Evolutionary conservation across 2,329 filamentous ascomycete species (phyloP).

Genomic region (Xylaria sp.): DNA sequence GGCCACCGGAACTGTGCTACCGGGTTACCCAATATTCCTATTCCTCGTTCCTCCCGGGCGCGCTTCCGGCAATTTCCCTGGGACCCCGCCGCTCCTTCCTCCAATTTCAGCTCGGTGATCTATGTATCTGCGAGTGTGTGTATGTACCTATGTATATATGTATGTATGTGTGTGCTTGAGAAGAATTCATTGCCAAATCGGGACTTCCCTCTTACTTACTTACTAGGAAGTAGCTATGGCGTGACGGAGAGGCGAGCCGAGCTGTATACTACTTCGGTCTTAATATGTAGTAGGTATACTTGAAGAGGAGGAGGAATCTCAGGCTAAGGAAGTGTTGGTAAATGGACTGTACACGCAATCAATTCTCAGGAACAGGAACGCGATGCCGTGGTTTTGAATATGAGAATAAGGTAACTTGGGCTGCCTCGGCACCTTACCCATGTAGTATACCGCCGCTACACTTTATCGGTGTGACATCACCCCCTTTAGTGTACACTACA

Average conservation of each 20-base stretch:
- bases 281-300: neutral
- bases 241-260: slow-evolving; percentile 16
- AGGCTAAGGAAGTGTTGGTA: neutral
- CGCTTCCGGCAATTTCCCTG: too few species aligned
- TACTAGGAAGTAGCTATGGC: neutral
- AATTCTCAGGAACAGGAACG: neutral
- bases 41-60: too few species aligned
- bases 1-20: slow-evolving; percentile 29
- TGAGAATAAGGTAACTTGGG: neutral
- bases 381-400: neutral
- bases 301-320: neutral
- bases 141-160: too few species aligned
- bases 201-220: neutral
- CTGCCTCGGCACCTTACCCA: neutral
- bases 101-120: slow-evolving; percentile 18
- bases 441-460: neutral
- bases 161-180: too few species aligned
- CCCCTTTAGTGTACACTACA: too few species aligned
- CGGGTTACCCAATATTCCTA: slow-evolving; percentile 39
- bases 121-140: neutral
- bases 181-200: slow-evolving; percentile 4
- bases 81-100: slow-evolving; percentile 6
- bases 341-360: too few species aligned
- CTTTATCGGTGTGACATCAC: slow-evolving; percentile 12
- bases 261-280: neutral